phyloP scores from a whole-genome alignment of 2,329 filamentous ascomycete species.

The Cercospora janseana region DNA sequence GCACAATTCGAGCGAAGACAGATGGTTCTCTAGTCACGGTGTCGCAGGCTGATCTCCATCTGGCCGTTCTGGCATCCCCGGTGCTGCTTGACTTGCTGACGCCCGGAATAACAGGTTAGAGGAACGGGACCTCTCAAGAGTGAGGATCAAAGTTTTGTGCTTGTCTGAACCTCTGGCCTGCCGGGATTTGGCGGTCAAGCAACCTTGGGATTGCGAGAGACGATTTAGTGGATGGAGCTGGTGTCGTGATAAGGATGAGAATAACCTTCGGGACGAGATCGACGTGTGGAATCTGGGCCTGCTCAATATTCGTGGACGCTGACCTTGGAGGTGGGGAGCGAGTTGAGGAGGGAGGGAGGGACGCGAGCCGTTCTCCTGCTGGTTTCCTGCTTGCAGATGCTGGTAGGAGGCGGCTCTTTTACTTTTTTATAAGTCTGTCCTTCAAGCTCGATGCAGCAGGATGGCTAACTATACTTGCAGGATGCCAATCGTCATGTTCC shows the following conservation, averaged over 20 bases:
- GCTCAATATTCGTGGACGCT: neutral
- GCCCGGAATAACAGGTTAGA: constrained; percentile 19
- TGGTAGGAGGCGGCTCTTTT: constrained; percentile 13
- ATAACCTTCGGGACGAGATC: neutral
- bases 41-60: neutral
- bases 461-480: constrained; percentile 15
- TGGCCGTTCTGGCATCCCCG: neutral
- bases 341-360: constrained; percentile 11
- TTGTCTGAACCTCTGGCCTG: constrained; percentile 62
- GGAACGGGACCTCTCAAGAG: constrained; percentile 78
- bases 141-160: constrained; percentile 91
- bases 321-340: neutral
- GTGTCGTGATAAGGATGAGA: neutral
- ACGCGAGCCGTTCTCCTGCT: constrained; percentile 14
- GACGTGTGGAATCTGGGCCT: constrained; percentile 4
- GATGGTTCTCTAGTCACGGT: constrained; percentile 3
- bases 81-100: neutral
- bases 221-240: neutral
- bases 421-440: constrained; percentile 19
- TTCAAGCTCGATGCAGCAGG: neutral
- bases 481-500: neutral
- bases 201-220: neutral
- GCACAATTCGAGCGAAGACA: neutral
- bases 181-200: constrained; percentile 20
- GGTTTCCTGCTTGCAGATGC: constrained; percentile 11